Evolutionary conservation across 1,284 basidiomycete species (phyloP), one percentile per base, ranked within the genome.

Genomic region (Naganishia liquefaciens): DNA sequence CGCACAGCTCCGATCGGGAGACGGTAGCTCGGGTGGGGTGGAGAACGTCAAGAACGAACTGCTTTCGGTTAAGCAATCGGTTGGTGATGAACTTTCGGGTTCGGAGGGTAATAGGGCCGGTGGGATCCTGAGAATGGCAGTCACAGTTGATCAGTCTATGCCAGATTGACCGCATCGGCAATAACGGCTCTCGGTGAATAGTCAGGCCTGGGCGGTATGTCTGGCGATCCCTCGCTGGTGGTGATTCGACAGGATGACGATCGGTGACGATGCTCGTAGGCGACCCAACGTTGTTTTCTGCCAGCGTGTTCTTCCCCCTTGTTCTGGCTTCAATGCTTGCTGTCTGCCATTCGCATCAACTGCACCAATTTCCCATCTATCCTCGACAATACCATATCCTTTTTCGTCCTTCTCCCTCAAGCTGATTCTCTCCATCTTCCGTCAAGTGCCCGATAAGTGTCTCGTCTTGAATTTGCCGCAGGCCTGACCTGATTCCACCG

Each of bases 51-150:
- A 97, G 84, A 74, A 97, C 86, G 77, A 95, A 93, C 83, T 84
- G 84, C 77, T 82, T 83, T 76, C 96, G 90, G 77, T 92, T 89
- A 68, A 99, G 85, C 72, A 99, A 89, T 73, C 93, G 92, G 88
- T 99, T 99, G 76, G 94, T 97, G 81, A 98, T 91, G 86, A 99
- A 99, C 85, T 99, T 98, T 82, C 95, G 90, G 67, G 96, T 98
- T 76, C 96, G 91, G 80, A 99, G 85, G 73, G 96, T 99, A 75
- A 99, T 87, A 73, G 95, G 90, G 81, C 93, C 89, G 82, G 86
- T 83, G 80, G 83, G 85, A 82, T 94, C 93, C 80, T 78, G 58
- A 30, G 10, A 9, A 53, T n/a, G 23, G 4, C 28, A 17, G 6
- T 37, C 7, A 25, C 30, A 3, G 17, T n/a, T 5, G 11, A 17